phyloP scores from a whole-genome alignment of 2,329 filamentous ascomycete species.

The Arthrobotrys iridis region DNA sequence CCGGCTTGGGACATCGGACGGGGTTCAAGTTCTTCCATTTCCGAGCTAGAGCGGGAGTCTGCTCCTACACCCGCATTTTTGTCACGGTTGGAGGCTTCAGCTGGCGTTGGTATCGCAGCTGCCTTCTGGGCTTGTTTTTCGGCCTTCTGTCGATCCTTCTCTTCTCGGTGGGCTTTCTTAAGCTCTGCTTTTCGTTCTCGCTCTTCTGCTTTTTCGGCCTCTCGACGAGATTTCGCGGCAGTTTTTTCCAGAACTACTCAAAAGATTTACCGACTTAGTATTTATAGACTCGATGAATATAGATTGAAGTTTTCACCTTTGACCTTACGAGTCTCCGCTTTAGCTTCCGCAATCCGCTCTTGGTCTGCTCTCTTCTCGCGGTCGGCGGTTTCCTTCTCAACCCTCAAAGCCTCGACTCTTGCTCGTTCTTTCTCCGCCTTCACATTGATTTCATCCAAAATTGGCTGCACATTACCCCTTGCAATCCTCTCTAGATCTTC shows the following conservation, averaged over 20 bases:
- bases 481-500: slow-evolving; percentile 52
- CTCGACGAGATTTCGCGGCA: slow-evolving; percentile 39
- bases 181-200: slow-evolving; percentile 43
- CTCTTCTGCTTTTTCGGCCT: slow-evolving; percentile 49
- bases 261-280: neutral
- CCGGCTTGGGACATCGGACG: slow-evolving; percentile 48
- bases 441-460: slow-evolving; percentile 51
- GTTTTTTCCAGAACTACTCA: slow-evolving; percentile 35
- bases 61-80: slow-evolving; percentile 1
- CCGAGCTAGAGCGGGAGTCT: neutral
- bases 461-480: slow-evolving; percentile 47
- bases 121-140: slow-evolving; percentile 18
- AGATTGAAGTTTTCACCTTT: slow-evolving; percentile 22
- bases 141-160: slow-evolving; percentile 40
- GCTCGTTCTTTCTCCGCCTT: slow-evolving; percentile 47
- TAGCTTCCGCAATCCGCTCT: slow-evolving; percentile 24
- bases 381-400: slow-evolving; percentile 36
- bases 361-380: slow-evolving; percentile 25
- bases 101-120: neutral
- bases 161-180: slow-evolving; percentile 43
- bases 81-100: neutral
- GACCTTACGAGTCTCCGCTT: slow-evolving; percentile 41
- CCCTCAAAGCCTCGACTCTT: slow-evolving; percentile 19
- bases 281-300: neutral
- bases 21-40: slow-evolving; percentile 50